Conservation (phyloP, 768 basidiomycete genomes). For the Hortiboletus flavorubellus region DNA sequence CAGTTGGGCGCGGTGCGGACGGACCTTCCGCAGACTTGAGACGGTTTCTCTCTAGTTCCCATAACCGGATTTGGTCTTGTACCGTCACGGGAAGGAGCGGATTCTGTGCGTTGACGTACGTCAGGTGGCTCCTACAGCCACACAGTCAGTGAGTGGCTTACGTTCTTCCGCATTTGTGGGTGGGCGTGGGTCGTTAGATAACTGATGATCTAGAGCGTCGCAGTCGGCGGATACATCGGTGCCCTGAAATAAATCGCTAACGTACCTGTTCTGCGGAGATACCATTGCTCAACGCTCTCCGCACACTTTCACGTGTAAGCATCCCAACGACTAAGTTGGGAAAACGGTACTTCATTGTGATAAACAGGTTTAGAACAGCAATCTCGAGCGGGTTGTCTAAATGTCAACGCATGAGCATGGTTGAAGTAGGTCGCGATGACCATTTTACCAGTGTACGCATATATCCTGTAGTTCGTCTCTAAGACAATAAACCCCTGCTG, state of each 20-base stretch:
- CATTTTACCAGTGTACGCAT: constrained; percentile 87
- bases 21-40: constrained; percentile 85
- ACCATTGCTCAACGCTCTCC: constrained; percentile 89
- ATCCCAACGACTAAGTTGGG: constrained; percentile 96
- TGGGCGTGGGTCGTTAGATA: constrained; percentile 95
- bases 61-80: constrained; percentile 95
- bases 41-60: constrained; percentile 95
- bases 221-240: constrained; percentile 10
- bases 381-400: constrained; percentile 94
- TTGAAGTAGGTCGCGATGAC: constrained; percentile 9
- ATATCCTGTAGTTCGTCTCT: constrained; percentile 97
- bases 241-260: constrained; percentile 18
- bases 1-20: constrained; percentile 16
- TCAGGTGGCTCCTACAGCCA: not conserved
- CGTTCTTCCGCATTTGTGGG: constrained; percentile 96
- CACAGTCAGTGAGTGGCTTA: constrained; percentile 33
- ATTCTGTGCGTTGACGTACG: constrained; percentile 49
- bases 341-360: constrained; percentile 89
- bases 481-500: constrained; percentile 92
- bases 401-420: constrained; percentile 18
- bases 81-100: constrained; percentile 95
- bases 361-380: constrained; percentile 91
- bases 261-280: constrained; percentile 94
- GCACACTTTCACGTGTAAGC: constrained; percentile 93
- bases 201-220: constrained; percentile 74